Evolutionary conservation across 441 rosid genomes (phyloP).

Genomic region (Gossypium lobatum): DNA sequence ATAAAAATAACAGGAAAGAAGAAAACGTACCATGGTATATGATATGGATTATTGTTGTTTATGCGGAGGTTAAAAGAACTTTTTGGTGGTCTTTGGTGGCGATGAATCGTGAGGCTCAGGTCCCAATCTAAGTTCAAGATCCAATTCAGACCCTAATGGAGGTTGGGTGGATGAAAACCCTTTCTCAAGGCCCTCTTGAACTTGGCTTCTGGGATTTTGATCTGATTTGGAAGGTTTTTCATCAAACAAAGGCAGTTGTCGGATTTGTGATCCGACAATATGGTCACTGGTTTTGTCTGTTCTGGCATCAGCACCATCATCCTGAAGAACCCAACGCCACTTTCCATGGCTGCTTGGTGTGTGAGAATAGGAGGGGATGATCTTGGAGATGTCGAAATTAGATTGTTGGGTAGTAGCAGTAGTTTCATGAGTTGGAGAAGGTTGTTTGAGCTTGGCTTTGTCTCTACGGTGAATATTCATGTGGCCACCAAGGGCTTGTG

Average conservation of each 20-base stretch:
- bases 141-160: constrained; percentile 23
- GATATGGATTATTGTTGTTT: neutral
- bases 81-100: constrained; percentile 26
- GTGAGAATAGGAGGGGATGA: constrained; percentile 16
- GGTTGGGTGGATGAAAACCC: constrained; percentile 8
- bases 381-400: neutral
- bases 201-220: constrained; percentile 10
- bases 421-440: constrained; percentile 15
- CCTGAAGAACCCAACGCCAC: constrained; percentile 21
- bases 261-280: constrained; percentile 14
- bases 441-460: constrained; percentile 51
- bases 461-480: constrained; percentile 68
- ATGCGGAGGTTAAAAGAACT: constrained; percentile 28
- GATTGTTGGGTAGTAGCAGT: constrained; percentile 9
- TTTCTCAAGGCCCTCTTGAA: neutral
- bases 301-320: neutral
- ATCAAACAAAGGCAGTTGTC: constrained; percentile 27
- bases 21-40: neutral
- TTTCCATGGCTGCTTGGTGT: constrained; percentile 5
- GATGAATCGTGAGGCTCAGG: constrained; percentile 33
- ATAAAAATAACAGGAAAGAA: neutral
- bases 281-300: constrained; percentile 5
- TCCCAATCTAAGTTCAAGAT: constrained; percentile 60
- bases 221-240: constrained; percentile 18
- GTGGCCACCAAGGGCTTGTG: constrained; percentile 70